Percentiles rank a stretch among this genome's conserved stretches.
phyloP scores from a whole-genome alignment of 2,329 filamentous ascomycete species.

The Aspergillus tubingensis region DNA sequence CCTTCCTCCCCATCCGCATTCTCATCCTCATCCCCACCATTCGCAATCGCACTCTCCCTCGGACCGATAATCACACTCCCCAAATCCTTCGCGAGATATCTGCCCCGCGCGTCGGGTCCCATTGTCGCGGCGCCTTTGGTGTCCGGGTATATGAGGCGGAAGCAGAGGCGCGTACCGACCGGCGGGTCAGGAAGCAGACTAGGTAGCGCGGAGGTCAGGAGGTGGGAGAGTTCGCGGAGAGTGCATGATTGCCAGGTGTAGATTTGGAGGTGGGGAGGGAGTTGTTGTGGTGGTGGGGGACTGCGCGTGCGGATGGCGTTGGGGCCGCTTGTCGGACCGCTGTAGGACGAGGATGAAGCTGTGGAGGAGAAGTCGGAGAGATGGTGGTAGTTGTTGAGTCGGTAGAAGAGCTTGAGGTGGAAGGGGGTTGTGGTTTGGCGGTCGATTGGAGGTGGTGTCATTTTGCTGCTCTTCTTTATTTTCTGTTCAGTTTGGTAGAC shows the following conservation, averaged over 20 bases:
- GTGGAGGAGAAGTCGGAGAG: conserved; percentile 43
- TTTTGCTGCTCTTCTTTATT: conserved; percentile 26
- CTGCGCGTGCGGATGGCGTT: conserved; percentile 39
- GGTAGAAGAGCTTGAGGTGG: conserved; percentile 82
- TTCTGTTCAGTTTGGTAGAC: neutral
- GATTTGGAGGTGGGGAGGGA: conserved; percentile 71
- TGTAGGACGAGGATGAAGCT: conserved; percentile 23
- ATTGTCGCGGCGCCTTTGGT: conserved; percentile 50
- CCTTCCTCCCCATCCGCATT: conserved; percentile 20
- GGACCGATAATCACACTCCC: conserved; percentile 75
- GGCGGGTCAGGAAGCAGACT: conserved; percentile 70
- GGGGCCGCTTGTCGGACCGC: conserved; percentile 39
- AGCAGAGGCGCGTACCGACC: conserved; percentile 81
- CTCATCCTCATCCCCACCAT: conserved; percentile 39
- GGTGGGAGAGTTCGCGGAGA: conserved; percentile 75
- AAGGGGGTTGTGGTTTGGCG: conserved; percentile 76
- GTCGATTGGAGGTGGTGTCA: conserved; percentile 54
- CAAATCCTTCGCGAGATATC: conserved; percentile 77
- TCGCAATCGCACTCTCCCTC: conserved; percentile 27
- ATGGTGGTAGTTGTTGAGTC: conserved; percentile 69
- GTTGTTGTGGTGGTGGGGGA: conserved; percentile 47
- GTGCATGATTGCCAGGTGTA: conserved; percentile 86
- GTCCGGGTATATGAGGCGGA: conserved; percentile 83
- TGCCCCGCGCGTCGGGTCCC: conserved; percentile 50
- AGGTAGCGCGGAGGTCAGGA: conserved; percentile 70